phyloP scores from a whole-genome alignment of 148 eudicot species.

The Amaranthus hypochondriacus region DNA sequence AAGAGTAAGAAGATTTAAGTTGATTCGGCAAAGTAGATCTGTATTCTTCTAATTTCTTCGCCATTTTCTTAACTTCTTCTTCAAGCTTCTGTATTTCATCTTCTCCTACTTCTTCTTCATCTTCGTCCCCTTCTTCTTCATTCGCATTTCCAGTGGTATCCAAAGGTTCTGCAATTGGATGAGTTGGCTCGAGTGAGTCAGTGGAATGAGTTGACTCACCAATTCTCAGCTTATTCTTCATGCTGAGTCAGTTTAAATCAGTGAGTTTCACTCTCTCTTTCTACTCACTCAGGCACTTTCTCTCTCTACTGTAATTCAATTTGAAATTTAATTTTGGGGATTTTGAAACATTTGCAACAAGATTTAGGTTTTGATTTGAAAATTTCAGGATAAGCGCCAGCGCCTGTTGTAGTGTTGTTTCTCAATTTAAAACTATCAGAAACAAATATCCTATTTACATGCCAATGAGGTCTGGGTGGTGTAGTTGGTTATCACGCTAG shows the following conservation, averaged over 20 bases:
- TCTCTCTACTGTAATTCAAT: neutral
- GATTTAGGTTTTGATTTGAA: constrained; percentile 7
- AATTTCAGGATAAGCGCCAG: constrained; percentile 4
- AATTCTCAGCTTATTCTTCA: constrained; percentile 10
- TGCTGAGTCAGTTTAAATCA: neutral
- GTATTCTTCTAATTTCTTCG: constrained; percentile 38
- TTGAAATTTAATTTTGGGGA: neutral
- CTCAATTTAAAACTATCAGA: neutral
- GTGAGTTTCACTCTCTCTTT: too few relatives aligned
- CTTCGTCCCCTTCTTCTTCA: constrained; percentile 5
- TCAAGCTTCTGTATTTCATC: constrained; percentile 41
- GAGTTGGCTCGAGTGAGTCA: constrained; percentile 23
- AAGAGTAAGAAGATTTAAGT: constrained; percentile 38
- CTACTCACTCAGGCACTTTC: neutral
- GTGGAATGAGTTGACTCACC: constrained; percentile 22
- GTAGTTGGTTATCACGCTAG: constrained; percentile 99
- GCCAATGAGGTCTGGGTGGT: constrained; percentile 66
- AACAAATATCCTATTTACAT: neutral
- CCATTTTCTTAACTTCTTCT: constrained; percentile 51
- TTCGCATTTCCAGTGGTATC: neutral
- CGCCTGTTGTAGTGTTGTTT: neutral
- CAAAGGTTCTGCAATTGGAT: neutral
- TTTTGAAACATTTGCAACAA: constrained; percentile 14
- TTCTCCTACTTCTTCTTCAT: constrained; percentile 25
- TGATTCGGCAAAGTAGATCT: constrained; percentile 51